Conservation (phyloP, 2,329 filamentous ascomycete genomes). For the Xylariales sp. region DNA sequence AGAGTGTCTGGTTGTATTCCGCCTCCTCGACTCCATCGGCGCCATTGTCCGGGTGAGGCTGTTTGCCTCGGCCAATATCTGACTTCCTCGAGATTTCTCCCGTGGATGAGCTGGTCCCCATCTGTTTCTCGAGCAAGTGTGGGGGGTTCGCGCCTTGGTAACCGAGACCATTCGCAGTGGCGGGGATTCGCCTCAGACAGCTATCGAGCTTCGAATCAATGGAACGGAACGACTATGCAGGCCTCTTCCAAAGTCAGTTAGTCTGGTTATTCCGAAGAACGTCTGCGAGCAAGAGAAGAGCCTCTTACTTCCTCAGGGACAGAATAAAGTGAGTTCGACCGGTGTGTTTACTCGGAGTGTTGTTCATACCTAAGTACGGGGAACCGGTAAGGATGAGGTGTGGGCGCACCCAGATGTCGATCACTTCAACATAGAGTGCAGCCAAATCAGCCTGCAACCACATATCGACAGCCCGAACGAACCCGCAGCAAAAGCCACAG, state of each 20-base stretch:
- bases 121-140: neutral
- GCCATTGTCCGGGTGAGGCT: neutral
- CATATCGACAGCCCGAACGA: slow-evolving; percentile 2
- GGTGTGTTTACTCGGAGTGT: no score
- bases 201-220: no score
- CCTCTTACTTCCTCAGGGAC: no score
- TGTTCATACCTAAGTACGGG: no score
- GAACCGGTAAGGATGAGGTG: neutral
- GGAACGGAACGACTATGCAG: no score
- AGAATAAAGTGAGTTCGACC: no score
- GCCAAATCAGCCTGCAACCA: neutral
- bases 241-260: no score
- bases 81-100: slow-evolving; percentile 1
- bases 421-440: neutral
- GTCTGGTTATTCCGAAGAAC: no score
- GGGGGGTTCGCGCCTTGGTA: no score
- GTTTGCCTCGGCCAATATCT: neutral
- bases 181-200: no score
- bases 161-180: no score
- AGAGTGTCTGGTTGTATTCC: slow-evolving; percentile 17
- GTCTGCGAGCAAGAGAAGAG: no score
- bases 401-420: slow-evolving; percentile 6
- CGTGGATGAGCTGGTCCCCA: slow-evolving; percentile 3
- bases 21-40: neutral
- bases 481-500: slow-evolving; percentile 4